Evolutionary conservation across 176 grass and related monocot genomes (phyloP).

Genomic region (Zoysia pacifica): DNA sequence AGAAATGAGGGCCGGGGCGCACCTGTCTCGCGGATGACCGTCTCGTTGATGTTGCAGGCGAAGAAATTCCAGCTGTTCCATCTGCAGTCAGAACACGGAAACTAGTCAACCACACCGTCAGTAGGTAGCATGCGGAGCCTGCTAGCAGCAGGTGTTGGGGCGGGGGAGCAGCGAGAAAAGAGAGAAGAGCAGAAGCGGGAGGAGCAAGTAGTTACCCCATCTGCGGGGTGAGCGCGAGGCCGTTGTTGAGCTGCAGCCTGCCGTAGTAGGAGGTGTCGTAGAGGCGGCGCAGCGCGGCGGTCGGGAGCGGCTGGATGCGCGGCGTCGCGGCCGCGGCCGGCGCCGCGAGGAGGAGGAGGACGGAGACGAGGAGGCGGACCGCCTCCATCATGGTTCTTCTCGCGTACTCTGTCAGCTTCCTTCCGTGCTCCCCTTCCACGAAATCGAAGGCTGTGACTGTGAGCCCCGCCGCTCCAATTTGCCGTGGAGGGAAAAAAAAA

Average conservation of each 20-base stretch:
- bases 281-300: slow-evolving; percentile 44
- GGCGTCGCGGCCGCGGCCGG: neutral
- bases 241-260: slow-evolving; percentile 89
- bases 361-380: neutral
- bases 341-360: neutral
- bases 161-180: no score
- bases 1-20: neutral
- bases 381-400: slow-evolving; percentile 27
- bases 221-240: slow-evolving; percentile 81
- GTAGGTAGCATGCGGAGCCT: neutral
- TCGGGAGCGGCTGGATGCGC: slow-evolving; percentile 42
- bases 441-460: neutral
- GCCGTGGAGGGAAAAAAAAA: neutral
- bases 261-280: slow-evolving; percentile 98
- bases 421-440: neutral
- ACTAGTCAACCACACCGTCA: neutral
- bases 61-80: slow-evolving; percentile 99
- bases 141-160: neutral
- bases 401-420: neutral
- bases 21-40: slow-evolving; percentile 92
- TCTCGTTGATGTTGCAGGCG: slow-evolving; percentile 90
- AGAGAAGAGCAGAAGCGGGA: neutral
- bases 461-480: no score
- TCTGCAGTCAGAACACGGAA: slow-evolving; percentile 28
- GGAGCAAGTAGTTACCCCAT: slow-evolving; percentile 60